phyloP scores from a whole-genome alignment of 2,329 filamentous ascomycete genomes.

The Monilinia laxa region DNA sequence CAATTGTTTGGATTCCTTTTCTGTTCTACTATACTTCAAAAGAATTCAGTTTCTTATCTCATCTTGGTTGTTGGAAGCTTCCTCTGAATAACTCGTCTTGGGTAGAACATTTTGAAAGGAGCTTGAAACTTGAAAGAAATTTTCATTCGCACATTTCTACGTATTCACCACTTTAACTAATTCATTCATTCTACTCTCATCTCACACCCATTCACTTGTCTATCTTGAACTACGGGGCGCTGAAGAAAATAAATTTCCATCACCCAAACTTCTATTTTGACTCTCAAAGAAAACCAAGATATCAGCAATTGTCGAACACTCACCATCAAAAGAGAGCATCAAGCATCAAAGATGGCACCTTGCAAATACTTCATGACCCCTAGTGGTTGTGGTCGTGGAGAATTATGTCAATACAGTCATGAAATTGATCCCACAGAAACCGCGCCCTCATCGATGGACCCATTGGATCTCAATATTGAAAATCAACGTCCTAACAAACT shows the following conservation, averaged over 20 bases:
- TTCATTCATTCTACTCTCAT: not conserved
- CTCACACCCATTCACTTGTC: too few species aligned
- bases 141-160: not conserved
- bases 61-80: not conserved
- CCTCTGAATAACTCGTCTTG: not conserved
- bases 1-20: not conserved
- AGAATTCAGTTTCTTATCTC: not conserved
- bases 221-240: not conserved
- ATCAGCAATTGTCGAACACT: not conserved
- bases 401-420: not conserved
- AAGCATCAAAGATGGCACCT: not conserved
- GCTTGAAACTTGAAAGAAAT: not conserved
- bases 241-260: not conserved
- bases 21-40: not conserved
- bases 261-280: not conserved
- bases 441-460: not conserved
- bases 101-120: too few species aligned
- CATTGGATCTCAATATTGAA: not conserved
- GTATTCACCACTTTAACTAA: too few species aligned
- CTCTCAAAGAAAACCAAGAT: not conserved
- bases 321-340: not conserved
- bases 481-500: not conserved
- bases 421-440: not conserved
- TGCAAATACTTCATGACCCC: not conserved
- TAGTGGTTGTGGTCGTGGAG: conserved; percentile 1